phyloP scores from a whole-genome alignment of 2,329 filamentous ascomycete species.

The Septoria linicola region DNA sequence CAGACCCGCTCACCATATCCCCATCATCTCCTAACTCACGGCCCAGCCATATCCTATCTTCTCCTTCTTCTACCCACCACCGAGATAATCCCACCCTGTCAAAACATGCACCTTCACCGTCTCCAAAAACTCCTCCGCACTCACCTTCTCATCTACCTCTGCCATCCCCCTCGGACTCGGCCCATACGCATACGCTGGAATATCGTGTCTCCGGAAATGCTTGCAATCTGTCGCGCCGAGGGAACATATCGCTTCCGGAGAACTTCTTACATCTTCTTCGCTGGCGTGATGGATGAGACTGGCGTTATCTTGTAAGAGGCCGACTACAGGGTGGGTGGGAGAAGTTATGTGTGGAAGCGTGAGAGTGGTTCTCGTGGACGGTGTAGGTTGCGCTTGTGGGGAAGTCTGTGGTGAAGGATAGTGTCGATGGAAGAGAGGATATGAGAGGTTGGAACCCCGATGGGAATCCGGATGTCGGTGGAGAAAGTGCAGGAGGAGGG shows the following conservation, averaged over 20 bases:
- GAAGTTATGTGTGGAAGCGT: slow-evolving; percentile 36
- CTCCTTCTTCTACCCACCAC: too few relatives aligned
- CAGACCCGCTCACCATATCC: too few relatives aligned
- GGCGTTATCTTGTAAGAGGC: slow-evolving; percentile 32
- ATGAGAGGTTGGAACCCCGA: slow-evolving; percentile 37
- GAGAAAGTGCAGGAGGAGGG: slow-evolving; percentile 42
- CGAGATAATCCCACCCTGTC: slow-evolving; percentile 38
- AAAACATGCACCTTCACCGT: slow-evolving; percentile 36
- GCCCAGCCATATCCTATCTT: too few relatives aligned
- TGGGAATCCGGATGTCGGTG: slow-evolving; percentile 44
- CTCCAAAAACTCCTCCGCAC: slow-evolving; percentile 36
- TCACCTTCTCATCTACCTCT: slow-evolving; percentile 31
- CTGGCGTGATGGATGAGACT: slow-evolving; percentile 29
- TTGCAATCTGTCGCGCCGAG: slow-evolving; percentile 46
- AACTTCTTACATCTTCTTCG: too few relatives aligned
- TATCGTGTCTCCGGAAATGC: slow-evolving; percentile 40
- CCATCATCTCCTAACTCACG: too few relatives aligned
- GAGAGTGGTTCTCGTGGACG: slow-evolving; percentile 40
- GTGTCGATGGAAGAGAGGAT: slow-evolving; percentile 35
- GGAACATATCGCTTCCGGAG: slow-evolving; percentile 40
- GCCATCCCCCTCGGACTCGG: slow-evolving; percentile 36
- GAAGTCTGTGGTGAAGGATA: slow-evolving; percentile 33
- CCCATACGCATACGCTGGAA: slow-evolving; percentile 43
- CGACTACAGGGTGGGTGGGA: slow-evolving; percentile 40
- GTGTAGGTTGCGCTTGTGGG: slow-evolving; percentile 34